Conservation (phyloP, 2,329 filamentous ascomycete species). For the Pseudogymnoascus sp. region DNA sequence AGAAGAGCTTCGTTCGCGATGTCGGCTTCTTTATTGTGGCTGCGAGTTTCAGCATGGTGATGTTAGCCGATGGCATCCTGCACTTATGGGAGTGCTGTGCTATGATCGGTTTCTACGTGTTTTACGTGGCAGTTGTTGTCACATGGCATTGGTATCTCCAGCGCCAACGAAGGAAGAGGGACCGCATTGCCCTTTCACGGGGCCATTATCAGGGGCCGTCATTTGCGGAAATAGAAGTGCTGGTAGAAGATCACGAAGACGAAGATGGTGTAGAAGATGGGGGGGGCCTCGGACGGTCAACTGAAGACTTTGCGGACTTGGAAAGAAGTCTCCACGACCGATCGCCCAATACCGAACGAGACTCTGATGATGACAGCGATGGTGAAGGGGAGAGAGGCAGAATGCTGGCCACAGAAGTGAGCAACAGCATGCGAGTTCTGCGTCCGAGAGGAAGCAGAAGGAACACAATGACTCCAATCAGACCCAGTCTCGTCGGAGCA, state of each 20-base stretch:
- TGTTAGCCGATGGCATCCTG: constrained; percentile 75
- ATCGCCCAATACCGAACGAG: constrained; percentile 33
- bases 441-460: constrained; percentile 57
- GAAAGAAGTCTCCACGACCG: constrained; percentile 27
- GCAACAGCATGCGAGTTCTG: constrained; percentile 84
- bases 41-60: constrained; percentile 76
- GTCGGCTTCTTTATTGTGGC: constrained; percentile 87
- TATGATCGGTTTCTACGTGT: constrained; percentile 86
- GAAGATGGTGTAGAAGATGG: constrained; percentile 47
- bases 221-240: constrained; percentile 43
- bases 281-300: constrained; percentile 1
- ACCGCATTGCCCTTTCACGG: constrained; percentile 62
- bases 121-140: constrained; percentile 85
- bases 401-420: constrained; percentile 71
- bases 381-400: constrained; percentile 48
- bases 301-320: constrained; percentile 25
- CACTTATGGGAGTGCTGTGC: constrained; percentile 78
- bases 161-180: constrained; percentile 48
- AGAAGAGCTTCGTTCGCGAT: constrained; percentile 83
- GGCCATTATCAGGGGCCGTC: constrained; percentile 60
- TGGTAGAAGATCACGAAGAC: constrained; percentile 57
- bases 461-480: constrained; percentile 74
- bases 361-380: constrained; percentile 33
- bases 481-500: constrained; percentile 86
- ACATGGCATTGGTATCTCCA: constrained; percentile 83